A percentile compares a stretch with the other conserved stretches of the same genome.
Evolutionary conservation across 208 protist genomes (phyloP).

Genomic region (Leishmania gerbilli): DNA sequence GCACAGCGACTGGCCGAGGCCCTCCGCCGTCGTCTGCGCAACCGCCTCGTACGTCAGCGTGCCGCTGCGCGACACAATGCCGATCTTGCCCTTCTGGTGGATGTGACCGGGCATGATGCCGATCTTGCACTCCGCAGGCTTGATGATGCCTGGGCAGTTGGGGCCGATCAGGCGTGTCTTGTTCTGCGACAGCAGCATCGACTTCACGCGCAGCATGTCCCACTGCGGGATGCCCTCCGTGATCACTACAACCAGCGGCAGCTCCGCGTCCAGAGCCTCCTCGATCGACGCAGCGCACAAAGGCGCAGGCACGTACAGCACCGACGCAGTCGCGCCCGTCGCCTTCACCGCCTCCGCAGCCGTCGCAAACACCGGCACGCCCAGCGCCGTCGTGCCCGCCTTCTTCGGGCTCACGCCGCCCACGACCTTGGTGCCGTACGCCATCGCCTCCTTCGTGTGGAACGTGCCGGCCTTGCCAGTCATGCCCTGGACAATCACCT

Average conservation of each 20-base stretch:
- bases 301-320: conserved; percentile 98
- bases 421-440: conserved; percentile 99
- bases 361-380: conserved; percentile 95
- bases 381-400: conserved; percentile 94
- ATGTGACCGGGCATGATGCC: conserved; percentile 99
- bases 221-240: conserved; percentile 99
- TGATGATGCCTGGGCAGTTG: conserved; percentile 99
- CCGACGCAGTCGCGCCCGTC: conserved; percentile 94
- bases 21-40: conserved; percentile 96
- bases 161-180: conserved; percentile 97
- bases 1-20: conserved; percentile 96
- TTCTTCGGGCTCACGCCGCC: conserved; percentile 97
- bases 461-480: conserved; percentile 99
- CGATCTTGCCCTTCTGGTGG: conserved; percentile 98
- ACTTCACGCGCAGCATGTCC: conserved; percentile 97
- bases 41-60: conserved; percentile 99
- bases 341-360: conserved; percentile 88
- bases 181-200: conserved; percentile 90
- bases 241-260: conserved; percentile 98
- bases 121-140: conserved; percentile 99
- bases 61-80: conserved; percentile 98
- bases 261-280: conserved; percentile 97
- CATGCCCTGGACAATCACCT: conserved; percentile 99
- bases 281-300: conserved; percentile 95
- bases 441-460: conserved; percentile 97